phyloP scores from a whole-genome alignment of 139 green algal species.

The Closterium sp. region DNA sequence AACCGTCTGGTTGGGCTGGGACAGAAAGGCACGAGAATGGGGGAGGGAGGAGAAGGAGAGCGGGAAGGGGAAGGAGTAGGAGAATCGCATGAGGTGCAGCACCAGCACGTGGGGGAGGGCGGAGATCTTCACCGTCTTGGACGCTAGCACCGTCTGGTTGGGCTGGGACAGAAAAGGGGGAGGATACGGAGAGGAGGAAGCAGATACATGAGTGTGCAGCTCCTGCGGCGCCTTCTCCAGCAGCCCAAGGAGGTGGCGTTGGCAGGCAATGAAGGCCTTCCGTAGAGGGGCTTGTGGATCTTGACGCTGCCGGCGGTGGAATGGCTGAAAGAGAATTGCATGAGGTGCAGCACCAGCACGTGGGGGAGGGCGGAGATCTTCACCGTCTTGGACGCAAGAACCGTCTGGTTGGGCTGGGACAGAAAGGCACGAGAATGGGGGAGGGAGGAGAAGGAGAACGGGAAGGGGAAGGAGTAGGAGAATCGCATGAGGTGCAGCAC shows the following conservation, averaged over 20 bases:
- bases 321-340: constrained; percentile 37
- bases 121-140: constrained; percentile 31
- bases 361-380: constrained; percentile 21
- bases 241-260: too few relatives aligned
- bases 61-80: not conserved
- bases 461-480: not conserved
- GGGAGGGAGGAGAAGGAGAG: too few relatives aligned
- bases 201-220: too few relatives aligned
- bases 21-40: not conserved
- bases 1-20: not conserved
- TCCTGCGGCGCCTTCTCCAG: too few relatives aligned
- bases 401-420: not conserved
- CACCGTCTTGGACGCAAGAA: constrained; percentile 33
- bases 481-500: constrained; percentile 47
- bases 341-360: constrained; percentile 52
- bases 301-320: constrained; percentile 10
- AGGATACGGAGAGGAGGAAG: too few relatives aligned
- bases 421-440: not conserved
- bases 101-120: constrained; percentile 30
- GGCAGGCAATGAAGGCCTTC: too few relatives aligned
- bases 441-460: too few relatives aligned
- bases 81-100: constrained; percentile 44
- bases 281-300: constrained; percentile 33
- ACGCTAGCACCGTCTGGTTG: constrained; percentile 16
- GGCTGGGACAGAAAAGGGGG: not conserved